phyloP scores from a whole-genome alignment of 2,329 filamentous ascomycete genomes.

The Pyricularia pennisetigena region DNA sequence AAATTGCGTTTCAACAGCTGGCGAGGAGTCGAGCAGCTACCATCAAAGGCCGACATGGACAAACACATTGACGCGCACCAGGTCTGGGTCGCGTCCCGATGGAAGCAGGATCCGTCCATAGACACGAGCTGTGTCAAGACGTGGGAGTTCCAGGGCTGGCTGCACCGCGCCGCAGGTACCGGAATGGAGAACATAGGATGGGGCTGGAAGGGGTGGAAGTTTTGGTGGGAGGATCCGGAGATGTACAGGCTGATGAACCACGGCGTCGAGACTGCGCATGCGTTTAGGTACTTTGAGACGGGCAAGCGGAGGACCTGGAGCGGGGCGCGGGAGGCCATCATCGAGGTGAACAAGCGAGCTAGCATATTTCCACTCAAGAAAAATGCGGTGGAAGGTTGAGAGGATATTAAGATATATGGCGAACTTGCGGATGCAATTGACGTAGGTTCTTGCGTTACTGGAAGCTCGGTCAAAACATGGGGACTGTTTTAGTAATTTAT shows the following conservation, averaged over 20 bases:
- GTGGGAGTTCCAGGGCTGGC: constrained; percentile 26
- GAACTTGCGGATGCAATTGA: not conserved
- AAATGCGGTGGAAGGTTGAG: not conserved
- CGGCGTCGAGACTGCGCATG: constrained; percentile 28
- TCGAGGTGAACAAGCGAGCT: constrained; percentile 17
- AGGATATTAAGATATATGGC: not conserved
- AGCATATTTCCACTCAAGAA: constrained; percentile 9
- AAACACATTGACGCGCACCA: constrained; percentile 22
- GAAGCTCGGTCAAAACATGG: not conserved
- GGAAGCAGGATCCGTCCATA: constrained; percentile 14
- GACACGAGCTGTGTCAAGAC: constrained; percentile 15
- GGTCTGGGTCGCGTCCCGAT: constrained; percentile 18
- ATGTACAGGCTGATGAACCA: constrained; percentile 27
- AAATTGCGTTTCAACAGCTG: constrained; percentile 14
- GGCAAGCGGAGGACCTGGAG: constrained; percentile 28
- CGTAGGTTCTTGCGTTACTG: not conserved
- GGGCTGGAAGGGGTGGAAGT: constrained; percentile 27
- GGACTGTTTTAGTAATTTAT: not conserved
- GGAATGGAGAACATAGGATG: constrained; percentile 30
- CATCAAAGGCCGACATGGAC: constrained; percentile 24
- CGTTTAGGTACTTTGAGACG: constrained; percentile 30
- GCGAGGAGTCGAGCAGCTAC: constrained; percentile 26
- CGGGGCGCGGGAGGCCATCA: constrained; percentile 25
- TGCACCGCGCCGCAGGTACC: constrained; percentile 30
- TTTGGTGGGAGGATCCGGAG: constrained; percentile 27